Percentiles rank a stretch among this genome's conserved stretches.
These are phyloP conservation scores for Aspergillus pseudoglaucus DNA, from an alignment of 2,329 filamentous ascomycete genomes.

Conservation along the genomic window DNA sequence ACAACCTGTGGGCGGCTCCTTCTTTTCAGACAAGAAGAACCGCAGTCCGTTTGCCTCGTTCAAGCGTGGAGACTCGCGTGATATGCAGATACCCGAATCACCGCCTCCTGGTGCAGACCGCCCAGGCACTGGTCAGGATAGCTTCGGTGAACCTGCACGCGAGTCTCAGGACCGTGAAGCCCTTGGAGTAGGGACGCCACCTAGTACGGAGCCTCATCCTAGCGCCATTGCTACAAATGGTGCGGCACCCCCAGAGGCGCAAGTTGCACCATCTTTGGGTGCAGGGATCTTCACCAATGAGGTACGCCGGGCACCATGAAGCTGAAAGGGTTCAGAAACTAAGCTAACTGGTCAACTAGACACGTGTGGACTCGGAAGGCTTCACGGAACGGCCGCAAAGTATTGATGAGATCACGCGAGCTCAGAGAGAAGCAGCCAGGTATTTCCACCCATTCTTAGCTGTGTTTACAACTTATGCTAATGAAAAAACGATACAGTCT, in stretches of 20 bases:
- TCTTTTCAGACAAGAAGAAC: constrained; percentile 35
- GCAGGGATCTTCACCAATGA: constrained; percentile 17
- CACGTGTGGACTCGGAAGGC: constrained; percentile 34
- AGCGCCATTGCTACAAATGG: constrained; percentile 24
- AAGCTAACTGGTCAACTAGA: constrained; percentile 14
- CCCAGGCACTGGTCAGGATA: constrained; percentile 25
- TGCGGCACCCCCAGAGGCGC: constrained; percentile 10
- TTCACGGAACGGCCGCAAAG: constrained; percentile 35
- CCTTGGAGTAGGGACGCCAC: constrained; percentile 9
- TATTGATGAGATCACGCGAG: constrained; percentile 39
- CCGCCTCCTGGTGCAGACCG: constrained; percentile 23
- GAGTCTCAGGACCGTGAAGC: constrained; percentile 20
- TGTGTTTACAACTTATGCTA: background rate
- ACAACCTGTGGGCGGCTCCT: constrained; percentile 20
- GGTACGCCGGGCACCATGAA: constrained; percentile 9
- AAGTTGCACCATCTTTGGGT: constrained; percentile 4
- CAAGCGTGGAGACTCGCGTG: constrained; percentile 35
- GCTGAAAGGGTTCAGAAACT: background rate
- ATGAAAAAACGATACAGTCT: constrained; percentile 16
- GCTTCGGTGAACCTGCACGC: constrained; percentile 13
- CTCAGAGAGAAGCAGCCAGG: constrained; percentile 38
- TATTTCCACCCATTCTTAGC: background rate
- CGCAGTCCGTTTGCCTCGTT: constrained; percentile 39
- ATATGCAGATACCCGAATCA: constrained; percentile 32
- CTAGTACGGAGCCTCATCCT: constrained; percentile 16